Percentiles rank a stretch among this genome's conserved stretches.
These are phyloP conservation scores for Macrolepiota dolichaula DNA, from an alignment of 768 basidiomycete genomes.

Conservation along the genomic window DNA sequence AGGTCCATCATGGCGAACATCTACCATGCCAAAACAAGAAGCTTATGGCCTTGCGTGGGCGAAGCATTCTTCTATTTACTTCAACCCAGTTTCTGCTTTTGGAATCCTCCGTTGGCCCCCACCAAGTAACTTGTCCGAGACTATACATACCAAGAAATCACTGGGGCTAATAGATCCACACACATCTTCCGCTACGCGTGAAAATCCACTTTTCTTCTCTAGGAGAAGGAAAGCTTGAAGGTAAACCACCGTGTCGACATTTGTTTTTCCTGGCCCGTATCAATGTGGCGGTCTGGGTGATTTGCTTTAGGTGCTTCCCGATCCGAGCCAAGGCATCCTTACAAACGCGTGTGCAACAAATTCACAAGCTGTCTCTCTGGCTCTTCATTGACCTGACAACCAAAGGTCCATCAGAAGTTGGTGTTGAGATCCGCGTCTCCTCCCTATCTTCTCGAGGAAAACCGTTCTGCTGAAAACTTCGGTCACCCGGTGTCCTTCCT, in stretches of 20 bases:
- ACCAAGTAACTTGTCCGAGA: not conserved
- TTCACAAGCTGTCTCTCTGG: constrained; percentile 25
- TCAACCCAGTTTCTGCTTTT: not conserved
- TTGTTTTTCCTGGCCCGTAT: not conserved
- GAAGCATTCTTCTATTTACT: not conserved
- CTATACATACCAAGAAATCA: not conserved
- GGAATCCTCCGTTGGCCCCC: not conserved
- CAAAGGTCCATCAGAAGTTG: constrained; percentile 33
- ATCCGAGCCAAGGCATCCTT: constrained; percentile 1
- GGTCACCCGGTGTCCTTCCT: constrained; percentile 27
- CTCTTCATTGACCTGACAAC: constrained; percentile 36
- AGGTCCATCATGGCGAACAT: constrained; percentile 5
- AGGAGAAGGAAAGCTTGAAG: not conserved
- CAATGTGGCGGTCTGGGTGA: not conserved
- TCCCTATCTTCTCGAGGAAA: constrained; percentile 22
- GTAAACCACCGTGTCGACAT: not conserved
- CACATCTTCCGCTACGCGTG: not conserved
- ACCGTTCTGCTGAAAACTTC: constrained; percentile 22
- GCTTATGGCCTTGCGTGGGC: not conserved
- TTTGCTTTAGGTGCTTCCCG: constrained; percentile 9
- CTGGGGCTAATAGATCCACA: not conserved
- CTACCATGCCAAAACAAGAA: not conserved
- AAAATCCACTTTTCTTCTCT: not conserved
- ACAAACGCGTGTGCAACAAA: constrained; percentile 19
- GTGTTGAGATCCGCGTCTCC: constrained; percentile 41